Base-by-base conservation (phyloP, 208 protist species). In the Blechomonas ayalai region DNA sequence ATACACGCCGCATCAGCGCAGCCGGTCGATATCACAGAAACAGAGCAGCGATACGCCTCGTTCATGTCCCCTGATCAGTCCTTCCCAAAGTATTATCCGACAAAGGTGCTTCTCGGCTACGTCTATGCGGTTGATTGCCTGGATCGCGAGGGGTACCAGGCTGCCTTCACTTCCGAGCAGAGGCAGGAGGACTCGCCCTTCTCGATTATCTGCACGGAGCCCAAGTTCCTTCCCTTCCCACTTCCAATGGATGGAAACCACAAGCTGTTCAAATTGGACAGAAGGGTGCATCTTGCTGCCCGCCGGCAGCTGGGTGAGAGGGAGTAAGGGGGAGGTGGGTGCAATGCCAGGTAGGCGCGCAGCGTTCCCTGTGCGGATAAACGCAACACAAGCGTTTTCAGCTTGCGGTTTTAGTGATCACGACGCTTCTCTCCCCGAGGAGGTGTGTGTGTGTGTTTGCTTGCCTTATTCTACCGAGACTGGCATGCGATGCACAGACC, bases 21-120 rank as follows among this genome's bases (percentile, higher is more conserved):
- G 52, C 70, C 82, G 16, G 48, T 57, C 3, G 70, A 88, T n/a
- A 73, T 95, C 15, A 49, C 57, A 34, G 74, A 86, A 36, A 52
- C 80, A 8, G 82, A 95, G 67, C 33, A 53, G 10, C 79, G 79
- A 41, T 92, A 95, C 53, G 16, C 58, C 18, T 73, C 53, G 33
- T 90, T 92, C 45, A 40, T 73, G 38, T 26, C 50, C 8, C 57
- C 72, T 0, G 55, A 37, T 1, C 47, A 74, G 18, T 31, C 59
- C 9, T 93, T 94, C 51, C 91, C 91, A 13, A 65, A 59, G 45
- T 69, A 94, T 68, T 96, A 95, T 62, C 91, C 91, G 19, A 92
- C 82, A 8, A 61, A 72, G 10, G 84, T 88, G 12, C 65, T 96
- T 8, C 61, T 96, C 0, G 91, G 92, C 22, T 95, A 87, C 58